Evolutionary conservation across 768 basidiomycete genomes (phyloP), one percentile per base, ranked within the genome.

Genomic region (Mycena kentingensis): DNA sequence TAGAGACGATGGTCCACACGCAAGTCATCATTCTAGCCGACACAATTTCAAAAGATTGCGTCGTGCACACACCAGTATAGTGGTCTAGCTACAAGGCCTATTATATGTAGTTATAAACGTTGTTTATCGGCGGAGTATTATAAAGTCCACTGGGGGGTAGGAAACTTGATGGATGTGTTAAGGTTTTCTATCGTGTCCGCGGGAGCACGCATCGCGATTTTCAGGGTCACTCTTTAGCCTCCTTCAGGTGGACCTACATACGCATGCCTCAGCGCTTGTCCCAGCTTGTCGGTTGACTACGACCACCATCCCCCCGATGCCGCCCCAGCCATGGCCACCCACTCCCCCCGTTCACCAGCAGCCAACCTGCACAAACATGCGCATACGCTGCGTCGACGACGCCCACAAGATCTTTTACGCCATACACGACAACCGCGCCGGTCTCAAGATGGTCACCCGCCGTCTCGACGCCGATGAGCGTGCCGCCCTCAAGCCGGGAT

Each of bases 331-430:
- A 22, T n/a, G n/a, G n/a, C n/a, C n/a, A n/a, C n/a, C n/a, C n/a
- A n/a, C n/a, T n/a, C n/a, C n/a, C n/a, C n/a, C n/a, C n/a, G n/a
- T n/a, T n/a, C n/a, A n/a, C 79, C 89, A 92, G 64, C 79, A 78
- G 54, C 89, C 89, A 37, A 91, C 89, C 31, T 86, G 84, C 66
- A 78, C 71, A 45, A 82, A 85, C 61, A 71, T 84, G 50, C 87
- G 88, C 64, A 88, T 91, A 60, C 85, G 88, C 58, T 87, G 86
- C 31, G 83, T 82, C 25, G 77, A 78, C 47, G 90, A 91, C 67
- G 88, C 88, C 3, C 90, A 90, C 68, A 87, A 83, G 66, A 85
- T 92, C 63, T 91, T 91, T 70, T 83, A 78, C 60, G 89, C 83
- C 22, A 77, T 90, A 49, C n/a, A n/a, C 80, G 83, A 49, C 74